phyloP scores from a whole-genome alignment of 2,329 filamentous ascomycete species.

The Paraphaeosphaeria sporulosa region DNA sequence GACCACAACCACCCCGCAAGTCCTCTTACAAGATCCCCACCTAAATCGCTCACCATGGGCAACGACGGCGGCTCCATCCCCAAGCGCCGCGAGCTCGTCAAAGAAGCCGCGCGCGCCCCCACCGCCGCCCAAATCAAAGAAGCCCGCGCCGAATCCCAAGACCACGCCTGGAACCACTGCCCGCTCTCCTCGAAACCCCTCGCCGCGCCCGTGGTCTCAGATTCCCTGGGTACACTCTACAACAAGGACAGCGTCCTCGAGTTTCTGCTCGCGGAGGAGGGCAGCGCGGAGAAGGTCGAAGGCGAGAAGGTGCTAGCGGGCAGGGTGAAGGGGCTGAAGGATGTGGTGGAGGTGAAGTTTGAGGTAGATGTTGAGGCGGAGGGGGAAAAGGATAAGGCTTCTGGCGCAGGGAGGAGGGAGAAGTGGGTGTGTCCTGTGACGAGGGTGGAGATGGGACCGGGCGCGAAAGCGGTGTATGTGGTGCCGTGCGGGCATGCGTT shows the following conservation, averaged over 20 bases:
- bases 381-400: slow-evolving; percentile 25
- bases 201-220: slow-evolving; percentile 79
- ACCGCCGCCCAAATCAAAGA: slow-evolving; percentile 90
- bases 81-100: slow-evolving; percentile 93
- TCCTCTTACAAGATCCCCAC: background rate
- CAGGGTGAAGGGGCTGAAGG: slow-evolving; percentile 78
- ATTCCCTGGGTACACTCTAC: slow-evolving; percentile 84
- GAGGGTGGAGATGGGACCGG: slow-evolving; percentile 81
- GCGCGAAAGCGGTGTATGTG: slow-evolving; percentile 82
- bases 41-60: slow-evolving; percentile 69
- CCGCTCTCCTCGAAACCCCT: slow-evolving; percentile 83
- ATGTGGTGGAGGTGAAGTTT: slow-evolving; percentile 88
- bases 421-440: slow-evolving; percentile 87
- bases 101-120: slow-evolving; percentile 83
- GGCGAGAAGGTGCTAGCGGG: slow-evolving; percentile 63
- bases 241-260: slow-evolving; percentile 91
- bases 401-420: slow-evolving; percentile 53
- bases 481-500: slow-evolving; percentile 97
- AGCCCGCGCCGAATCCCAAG: slow-evolving; percentile 81
- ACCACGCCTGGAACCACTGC: slow-evolving; percentile 86
- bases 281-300: slow-evolving; percentile 63
- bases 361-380: slow-evolving; percentile 57
- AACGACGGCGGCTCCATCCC: slow-evolving; percentile 98
- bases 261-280: slow-evolving; percentile 65
- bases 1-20: slow-evolving; percentile 11